These are phyloP conservation scores for Sporothrix luriei DNA, from an alignment of 2,329 filamentous ascomycete genomes.

Conservation along the genomic window DNA sequence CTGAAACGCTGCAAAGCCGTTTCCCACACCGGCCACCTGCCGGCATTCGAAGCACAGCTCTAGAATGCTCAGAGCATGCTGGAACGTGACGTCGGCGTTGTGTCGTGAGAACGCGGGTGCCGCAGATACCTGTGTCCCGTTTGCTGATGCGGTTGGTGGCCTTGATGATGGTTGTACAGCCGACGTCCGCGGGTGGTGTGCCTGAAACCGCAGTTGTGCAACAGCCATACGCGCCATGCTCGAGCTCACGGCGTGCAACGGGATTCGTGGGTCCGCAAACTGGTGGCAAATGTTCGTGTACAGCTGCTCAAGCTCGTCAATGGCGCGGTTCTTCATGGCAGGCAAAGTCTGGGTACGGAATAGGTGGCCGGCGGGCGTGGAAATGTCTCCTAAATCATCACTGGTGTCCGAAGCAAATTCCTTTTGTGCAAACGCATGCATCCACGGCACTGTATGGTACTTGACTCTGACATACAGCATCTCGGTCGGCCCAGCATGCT, in stretches of 20 bases:
- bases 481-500: slow-evolving; percentile 57
- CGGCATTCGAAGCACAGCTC: slow-evolving; percentile 36
- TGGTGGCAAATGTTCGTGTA: slow-evolving; percentile 38
- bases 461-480: slow-evolving; percentile 52
- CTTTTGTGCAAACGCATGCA: slow-evolving; percentile 35
- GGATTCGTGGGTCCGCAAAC: slow-evolving; percentile 39
- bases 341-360: slow-evolving; percentile 29
- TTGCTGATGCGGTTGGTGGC: background rate
- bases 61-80: slow-evolving; percentile 37
- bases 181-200: slow-evolving; percentile 39
- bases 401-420: background rate
- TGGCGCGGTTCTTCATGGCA: slow-evolving; percentile 36
- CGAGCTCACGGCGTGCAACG: slow-evolving; percentile 39
- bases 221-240: slow-evolving; percentile 38
- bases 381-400: background rate
- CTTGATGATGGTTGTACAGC: background rate
- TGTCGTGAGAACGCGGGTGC: slow-evolving; percentile 33
- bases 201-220: slow-evolving; percentile 41
- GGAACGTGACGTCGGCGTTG: slow-evolving; percentile 39
- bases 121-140: background rate
- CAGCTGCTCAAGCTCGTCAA: slow-evolving; percentile 40
- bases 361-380: slow-evolving; percentile 11
- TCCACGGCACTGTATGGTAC: slow-evolving; percentile 40
- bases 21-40: slow-evolving; percentile 33
- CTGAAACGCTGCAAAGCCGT: slow-evolving; percentile 40